These are phyloP conservation scores for Paramecium caudatum DNA, from an alignment of 73 alveolate species.

Conservation along the genomic window DNA sequence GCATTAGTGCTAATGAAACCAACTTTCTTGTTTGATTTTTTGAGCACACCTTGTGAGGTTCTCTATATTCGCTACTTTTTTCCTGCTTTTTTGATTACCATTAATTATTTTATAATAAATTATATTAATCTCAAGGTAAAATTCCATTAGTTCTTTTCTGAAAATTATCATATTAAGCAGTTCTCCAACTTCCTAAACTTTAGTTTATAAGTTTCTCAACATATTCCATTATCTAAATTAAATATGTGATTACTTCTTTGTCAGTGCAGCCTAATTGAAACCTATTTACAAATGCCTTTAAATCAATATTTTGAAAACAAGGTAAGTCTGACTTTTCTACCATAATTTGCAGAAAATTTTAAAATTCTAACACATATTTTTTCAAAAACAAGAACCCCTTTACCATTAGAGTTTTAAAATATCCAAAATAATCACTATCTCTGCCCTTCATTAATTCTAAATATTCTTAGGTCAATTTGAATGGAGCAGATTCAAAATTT, in stretches of 20 bases:
- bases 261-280: conserved; percentile 22
- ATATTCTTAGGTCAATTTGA: conserved; percentile 87
- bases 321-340: conserved; percentile 71
- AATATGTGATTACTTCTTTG: neutral
- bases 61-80: neutral
- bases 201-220: conserved; percentile 19
- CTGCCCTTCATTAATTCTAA: conserved; percentile 71
- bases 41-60: conserved; percentile 42
- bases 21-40: conserved; percentile 34
- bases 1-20: conserved; percentile 41
- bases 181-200: conserved; percentile 48
- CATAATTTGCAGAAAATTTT: conserved; percentile 64
- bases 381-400: conserved; percentile 64
- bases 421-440: conserved; percentile 67
- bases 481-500: conserved; percentile 93
- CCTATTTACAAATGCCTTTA: conserved; percentile 31
- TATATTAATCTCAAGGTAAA: neutral
- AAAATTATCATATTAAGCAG: conserved; percentile 61
- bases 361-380: conserved; percentile 52
- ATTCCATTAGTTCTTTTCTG: conserved; percentile 22
- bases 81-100: conserved; percentile 39
- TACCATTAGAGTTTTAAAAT: conserved; percentile 57
- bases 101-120: conserved; percentile 29
- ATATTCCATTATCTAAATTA: neutral
- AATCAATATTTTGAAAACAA: conserved; percentile 66